A percentile compares a stretch with the other conserved stretches of the same genome.
phyloP scores from a whole-genome alignment of 441 rosid genomes.

The Erysimum cheiri region DNA sequence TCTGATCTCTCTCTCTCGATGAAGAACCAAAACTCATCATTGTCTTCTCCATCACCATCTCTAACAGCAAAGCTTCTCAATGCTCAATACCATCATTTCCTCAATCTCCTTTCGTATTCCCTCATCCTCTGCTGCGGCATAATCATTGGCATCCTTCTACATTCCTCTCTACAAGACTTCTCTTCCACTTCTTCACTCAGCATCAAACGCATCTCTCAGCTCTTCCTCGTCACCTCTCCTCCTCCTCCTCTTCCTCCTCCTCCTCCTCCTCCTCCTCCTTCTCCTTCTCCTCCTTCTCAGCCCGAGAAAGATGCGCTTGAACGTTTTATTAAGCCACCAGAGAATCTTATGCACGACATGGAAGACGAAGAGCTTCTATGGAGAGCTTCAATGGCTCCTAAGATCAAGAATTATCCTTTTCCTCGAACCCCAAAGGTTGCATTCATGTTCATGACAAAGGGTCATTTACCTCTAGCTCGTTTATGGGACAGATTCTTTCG shows the following conservation, averaged over 20 bases:
- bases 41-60: slow-evolving; percentile 39
- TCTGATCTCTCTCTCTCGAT: slow-evolving; percentile 38
- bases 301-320: slow-evolving; percentile 44
- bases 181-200: slow-evolving; percentile 49
- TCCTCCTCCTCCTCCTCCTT: slow-evolving; percentile 16
- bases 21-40: slow-evolving; percentile 50
- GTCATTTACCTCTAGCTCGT: slow-evolving; percentile 76
- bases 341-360: slow-evolving; percentile 63
- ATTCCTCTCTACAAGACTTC: slow-evolving; percentile 55
- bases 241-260: slow-evolving; percentile 12
- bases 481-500: slow-evolving; percentile 84
- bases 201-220: slow-evolving; percentile 45
- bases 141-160: slow-evolving; percentile 61
- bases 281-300: slow-evolving; percentile 24
- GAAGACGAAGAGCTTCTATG: slow-evolving; percentile 77
- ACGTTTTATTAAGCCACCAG: slow-evolving; percentile 55
- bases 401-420: slow-evolving; percentile 55
- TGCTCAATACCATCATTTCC: slow-evolving; percentile 53
- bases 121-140: slow-evolving; percentile 66
- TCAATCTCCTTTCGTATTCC: slow-evolving; percentile 53
- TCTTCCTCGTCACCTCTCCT: slow-evolving; percentile 42
- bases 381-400: slow-evolving; percentile 80
- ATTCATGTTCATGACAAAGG: slow-evolving; percentile 84
- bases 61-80: slow-evolving; percentile 49
- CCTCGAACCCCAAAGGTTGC: slow-evolving; percentile 72